phyloP scores from a whole-genome alignment of 305 asterid species.

The Ruellia speciosa region DNA sequence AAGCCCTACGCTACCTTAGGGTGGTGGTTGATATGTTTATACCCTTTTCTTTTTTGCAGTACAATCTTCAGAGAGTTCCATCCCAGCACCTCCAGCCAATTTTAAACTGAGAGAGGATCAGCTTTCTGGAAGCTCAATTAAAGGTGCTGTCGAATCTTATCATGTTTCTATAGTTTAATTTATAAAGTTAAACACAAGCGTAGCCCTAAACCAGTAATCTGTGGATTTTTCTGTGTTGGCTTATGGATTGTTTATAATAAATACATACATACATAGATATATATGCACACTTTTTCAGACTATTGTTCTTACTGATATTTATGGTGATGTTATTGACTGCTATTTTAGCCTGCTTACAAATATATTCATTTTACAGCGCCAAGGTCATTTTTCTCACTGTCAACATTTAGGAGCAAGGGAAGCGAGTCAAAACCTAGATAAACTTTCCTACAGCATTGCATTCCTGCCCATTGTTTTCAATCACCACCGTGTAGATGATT shows the following conservation, averaged over 20 bases:
- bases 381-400: conserved; percentile 79
- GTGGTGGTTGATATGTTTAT: conserved; percentile 9
- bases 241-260: no score
- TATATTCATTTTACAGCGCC: conserved; percentile 41
- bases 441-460: conserved; percentile 7
- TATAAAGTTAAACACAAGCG: background rate
- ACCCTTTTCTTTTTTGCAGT: conserved; percentile 33
- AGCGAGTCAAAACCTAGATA: conserved; percentile 74
- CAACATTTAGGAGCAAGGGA: conserved; percentile 89
- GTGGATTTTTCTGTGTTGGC: no score
- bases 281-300: no score
- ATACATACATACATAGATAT: no score
- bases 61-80: conserved; percentile 55
- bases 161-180: background rate
- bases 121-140: conserved; percentile 63
- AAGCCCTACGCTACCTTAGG: background rate
- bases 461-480: background rate
- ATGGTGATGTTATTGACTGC: no score
- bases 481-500: background rate
- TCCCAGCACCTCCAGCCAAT: conserved; percentile 57
- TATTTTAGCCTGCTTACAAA: no score
- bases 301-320: no score
- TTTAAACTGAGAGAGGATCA: conserved; percentile 74
- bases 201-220: background rate
- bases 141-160: conserved; percentile 37